Evolutionary conservation across 2,329 filamentous ascomycete species (phyloP).

Genomic region (Monilinia laxa): DNA sequence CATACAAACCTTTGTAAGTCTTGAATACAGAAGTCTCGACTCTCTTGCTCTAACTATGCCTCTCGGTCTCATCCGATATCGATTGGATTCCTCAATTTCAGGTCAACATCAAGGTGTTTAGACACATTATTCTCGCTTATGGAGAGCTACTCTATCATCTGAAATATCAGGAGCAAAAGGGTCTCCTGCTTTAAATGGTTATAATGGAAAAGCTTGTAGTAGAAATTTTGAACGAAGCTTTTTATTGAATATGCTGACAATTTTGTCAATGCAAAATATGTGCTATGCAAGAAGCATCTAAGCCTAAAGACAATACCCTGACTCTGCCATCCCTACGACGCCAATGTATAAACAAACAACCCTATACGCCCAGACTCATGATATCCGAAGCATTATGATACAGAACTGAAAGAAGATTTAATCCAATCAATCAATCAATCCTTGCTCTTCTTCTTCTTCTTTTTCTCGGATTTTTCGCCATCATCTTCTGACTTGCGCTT

Average conservation of each 20-base stretch:
- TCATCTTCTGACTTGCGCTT: slow-evolving; percentile 65
- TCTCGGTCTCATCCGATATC: not conserved
- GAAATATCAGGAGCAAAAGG: not conserved
- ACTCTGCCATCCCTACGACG: slow-evolving; percentile 21
- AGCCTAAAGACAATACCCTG: slow-evolving; percentile 24
- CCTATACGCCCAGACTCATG: slow-evolving; percentile 25
- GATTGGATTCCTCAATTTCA: not conserved
- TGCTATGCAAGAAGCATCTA: slow-evolving; percentile 25
- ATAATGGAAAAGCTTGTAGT: not conserved
- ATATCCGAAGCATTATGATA: slow-evolving; percentile 28
- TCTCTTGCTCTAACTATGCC: not conserved
- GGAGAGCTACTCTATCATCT: not conserved
- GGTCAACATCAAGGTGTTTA: not conserved
- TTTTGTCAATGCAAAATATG: slow-evolving; percentile 19
- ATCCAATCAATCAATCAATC: slow-evolving; percentile 31
- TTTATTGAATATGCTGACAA: slow-evolving; percentile 16
- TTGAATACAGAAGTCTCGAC: not conserved
- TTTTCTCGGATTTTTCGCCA: slow-evolving; percentile 59
- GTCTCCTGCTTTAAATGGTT: not conserved
- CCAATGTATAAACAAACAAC: slow-evolving; percentile 23
- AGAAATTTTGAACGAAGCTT: slow-evolving; percentile 14
- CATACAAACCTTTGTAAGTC: too few relatives aligned
- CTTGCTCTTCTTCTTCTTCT: slow-evolving; percentile 56
- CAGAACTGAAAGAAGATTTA: slow-evolving; percentile 24
- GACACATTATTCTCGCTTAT: too few relatives aligned